Conservation (phyloP, 805 yeast genomes). For the Candida maltosa region DNA sequence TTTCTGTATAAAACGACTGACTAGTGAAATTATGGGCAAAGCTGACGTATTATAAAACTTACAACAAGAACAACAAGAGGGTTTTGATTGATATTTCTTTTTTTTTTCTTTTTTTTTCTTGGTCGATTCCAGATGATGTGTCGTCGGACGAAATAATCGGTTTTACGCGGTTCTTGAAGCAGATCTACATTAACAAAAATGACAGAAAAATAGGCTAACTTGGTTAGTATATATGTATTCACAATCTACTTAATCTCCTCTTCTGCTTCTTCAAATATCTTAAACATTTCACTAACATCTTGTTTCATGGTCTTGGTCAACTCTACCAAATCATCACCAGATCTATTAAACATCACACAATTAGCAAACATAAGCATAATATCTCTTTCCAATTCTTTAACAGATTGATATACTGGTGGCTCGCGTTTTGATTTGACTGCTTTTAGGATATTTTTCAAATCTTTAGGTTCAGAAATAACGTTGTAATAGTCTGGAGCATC, state of each 20-base stretch:
- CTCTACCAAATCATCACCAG: conserved; percentile 56
- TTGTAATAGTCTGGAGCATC: conserved; percentile 70
- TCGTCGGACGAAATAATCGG: no score
- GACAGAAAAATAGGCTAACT: no score
- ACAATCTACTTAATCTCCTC: conserved; percentile 14
- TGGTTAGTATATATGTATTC: no score
- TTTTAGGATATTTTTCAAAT: conserved; percentile 59
- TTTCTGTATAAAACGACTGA: no score
- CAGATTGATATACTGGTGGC: conserved; percentile 44
- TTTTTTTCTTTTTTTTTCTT: not conserved
- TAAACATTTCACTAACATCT: conserved; percentile 56
- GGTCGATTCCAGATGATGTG: not conserved
- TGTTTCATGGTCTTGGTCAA: conserved; percentile 70
- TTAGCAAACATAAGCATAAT: conserved; percentile 78
- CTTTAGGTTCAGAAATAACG: conserved; percentile 62
- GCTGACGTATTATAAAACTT: no score
- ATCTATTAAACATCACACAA: conserved; percentile 76
- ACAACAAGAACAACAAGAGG: no score
- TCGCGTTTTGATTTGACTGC: conserved; percentile 45
- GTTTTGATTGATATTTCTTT: not conserved
- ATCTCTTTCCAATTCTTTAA: conserved; percentile 64
- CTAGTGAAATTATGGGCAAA: not conserved
- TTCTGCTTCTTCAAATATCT: conserved; percentile 58
- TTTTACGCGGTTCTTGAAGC: no score
- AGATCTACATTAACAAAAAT: no score